These are phyloP conservation scores for Yamadazyma olivae DNA, from an alignment of 805 yeast species.

Conservation along the genomic window DNA sequence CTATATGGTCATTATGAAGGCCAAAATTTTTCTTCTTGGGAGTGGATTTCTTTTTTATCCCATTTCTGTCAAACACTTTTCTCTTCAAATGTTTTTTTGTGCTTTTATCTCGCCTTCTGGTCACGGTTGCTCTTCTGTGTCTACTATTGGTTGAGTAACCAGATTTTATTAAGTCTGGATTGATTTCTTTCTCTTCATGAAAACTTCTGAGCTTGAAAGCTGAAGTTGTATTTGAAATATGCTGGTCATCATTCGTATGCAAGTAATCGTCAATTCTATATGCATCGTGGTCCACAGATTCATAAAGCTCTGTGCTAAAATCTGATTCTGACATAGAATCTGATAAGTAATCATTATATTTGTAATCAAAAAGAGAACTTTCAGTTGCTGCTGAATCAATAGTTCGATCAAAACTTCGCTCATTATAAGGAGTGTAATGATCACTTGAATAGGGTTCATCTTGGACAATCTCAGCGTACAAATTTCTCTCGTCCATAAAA, in stretches of 20 bases:
- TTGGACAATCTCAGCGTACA: slow-evolving; percentile 9
- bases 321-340: slow-evolving; percentile 4
- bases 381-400: slow-evolving; percentile 2
- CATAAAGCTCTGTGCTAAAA: not conserved
- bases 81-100: not conserved
- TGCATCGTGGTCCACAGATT: not conserved
- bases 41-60: not conserved
- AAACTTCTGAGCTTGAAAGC: not conserved
- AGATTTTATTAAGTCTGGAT: slow-evolving; percentile 4
- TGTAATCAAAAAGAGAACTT: slow-evolving; percentile 9
- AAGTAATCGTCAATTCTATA: not conserved
- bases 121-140: not conserved
- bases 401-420: not conserved
- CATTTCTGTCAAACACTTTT: slow-evolving; percentile 1
- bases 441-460: slow-evolving; percentile 4
- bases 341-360: slow-evolving; percentile 8
- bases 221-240: not conserved
- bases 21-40: too few relatives aligned
- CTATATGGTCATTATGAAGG: too few relatives aligned
- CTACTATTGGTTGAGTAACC: not conserved
- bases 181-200: slow-evolving; percentile 6
- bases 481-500: slow-evolving; percentile 8
- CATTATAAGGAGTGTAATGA: slow-evolving; percentile 4
- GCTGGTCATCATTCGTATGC: not conserved
- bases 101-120: too few relatives aligned